These are phyloP conservation scores for Fraxinus greggii DNA, from an alignment of 305 asterid species.

Conservation along the genomic window DNA sequence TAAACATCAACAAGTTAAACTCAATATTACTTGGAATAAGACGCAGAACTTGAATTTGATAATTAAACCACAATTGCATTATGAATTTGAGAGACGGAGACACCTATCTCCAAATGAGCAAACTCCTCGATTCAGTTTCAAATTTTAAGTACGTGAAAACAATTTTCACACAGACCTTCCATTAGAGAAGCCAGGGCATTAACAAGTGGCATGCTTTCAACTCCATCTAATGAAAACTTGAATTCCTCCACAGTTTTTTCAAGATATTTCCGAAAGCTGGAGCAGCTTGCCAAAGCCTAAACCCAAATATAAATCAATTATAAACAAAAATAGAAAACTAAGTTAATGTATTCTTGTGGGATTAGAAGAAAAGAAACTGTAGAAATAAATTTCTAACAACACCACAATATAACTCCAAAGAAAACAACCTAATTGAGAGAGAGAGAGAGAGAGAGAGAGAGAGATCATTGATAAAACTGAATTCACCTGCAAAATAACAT, in stretches of 20 bases:
- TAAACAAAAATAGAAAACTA: neutral
- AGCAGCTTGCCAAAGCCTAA: conserved; percentile 81
- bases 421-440: neutral
- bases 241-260: conserved; percentile 47
- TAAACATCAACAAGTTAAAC: neutral
- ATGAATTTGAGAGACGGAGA: neutral
- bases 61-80: neutral
- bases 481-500: conserved; percentile 84
- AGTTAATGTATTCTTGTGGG: neutral
- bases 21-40: neutral
- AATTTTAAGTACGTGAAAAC: conserved; percentile 2
- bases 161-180: conserved; percentile 47
- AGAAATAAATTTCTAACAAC: conserved; percentile 6
- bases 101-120: neutral
- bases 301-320: conserved; percentile 22
- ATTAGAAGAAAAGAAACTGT: neutral
- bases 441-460: neutral
- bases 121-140: neutral
- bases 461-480: conserved; percentile 8
- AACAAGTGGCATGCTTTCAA: conserved; percentile 50
- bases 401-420: neutral
- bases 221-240: conserved; percentile 39
- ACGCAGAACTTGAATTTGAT: neutral
- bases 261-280: conserved; percentile 56
- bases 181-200: conserved; percentile 51